Base-by-base conservation (phyloP, 2,329 filamentous ascomycete species). In the Aspergillus novofumigatus region DNA sequence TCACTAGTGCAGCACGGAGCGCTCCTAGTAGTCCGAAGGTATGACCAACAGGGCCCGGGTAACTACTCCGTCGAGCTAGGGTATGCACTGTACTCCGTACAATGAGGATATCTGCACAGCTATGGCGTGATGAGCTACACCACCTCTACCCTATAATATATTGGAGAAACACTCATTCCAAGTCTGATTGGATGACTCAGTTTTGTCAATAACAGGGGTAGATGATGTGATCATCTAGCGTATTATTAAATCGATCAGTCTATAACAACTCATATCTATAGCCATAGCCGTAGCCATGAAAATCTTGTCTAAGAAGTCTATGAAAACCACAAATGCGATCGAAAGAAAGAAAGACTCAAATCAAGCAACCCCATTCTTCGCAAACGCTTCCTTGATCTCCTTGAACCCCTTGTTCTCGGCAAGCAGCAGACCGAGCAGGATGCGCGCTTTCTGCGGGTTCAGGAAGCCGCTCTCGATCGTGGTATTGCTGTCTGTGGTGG, bases 401-500 rank as follows among this genome's bases (percentile, higher is more conserved):
- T 50, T 53, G 9, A 56, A 21, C 7, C 47, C 45, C 54, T 58
- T 57, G 4, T 54, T 53, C 56, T 65, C 29, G 1, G 61, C 53
- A 4, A 65, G 49, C 45, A 65, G 28, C 51, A 65, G 42, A 1
- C 61, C 62, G n/a, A 65, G 51, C 47, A 63, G 49, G 10, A 65
- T 56, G 20, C 62, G 59, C 11, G 62, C 32, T 52, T 65, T 62
- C 21, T 53, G 48, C 5, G 62, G 62, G 56, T 62, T 65, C 52
- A 65, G 38, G 50, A 58, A 62, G 9, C 65, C 65, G 45, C 64
- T 67, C 2, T 61, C 61, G 52, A 67, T 66, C 8, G 57, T 55
- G 21, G 55, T 61, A 5, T 47, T 44, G n/a, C 52, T 53, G 20
- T 62, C 62, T 0, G 64, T 61, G 21, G 57, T 54, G 8, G 66